Evolutionary conservation across 345 rosid species (phyloP).

Genomic region (Salix dunnii): DNA sequence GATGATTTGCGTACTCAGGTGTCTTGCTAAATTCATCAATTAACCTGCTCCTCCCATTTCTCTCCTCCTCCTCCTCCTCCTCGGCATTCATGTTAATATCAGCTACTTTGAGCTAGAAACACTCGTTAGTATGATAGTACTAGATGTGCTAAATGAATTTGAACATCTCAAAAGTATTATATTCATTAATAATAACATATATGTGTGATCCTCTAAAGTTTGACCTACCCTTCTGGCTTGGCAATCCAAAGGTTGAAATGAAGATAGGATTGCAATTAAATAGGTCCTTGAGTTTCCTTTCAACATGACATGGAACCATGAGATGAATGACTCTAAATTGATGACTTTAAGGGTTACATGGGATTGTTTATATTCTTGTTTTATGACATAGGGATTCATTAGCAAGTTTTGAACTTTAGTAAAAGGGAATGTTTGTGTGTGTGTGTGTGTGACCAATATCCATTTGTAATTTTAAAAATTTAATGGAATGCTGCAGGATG

Average conservation of each 20-base stretch:
- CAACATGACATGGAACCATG: not conserved
- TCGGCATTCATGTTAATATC: not conserved
- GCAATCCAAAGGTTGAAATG: not conserved
- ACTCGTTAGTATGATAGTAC: not conserved
- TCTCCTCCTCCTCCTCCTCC: not conserved
- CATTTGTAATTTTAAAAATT: slow-evolving; percentile 3
- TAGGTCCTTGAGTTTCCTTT: not conserved
- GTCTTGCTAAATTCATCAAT: slow-evolving; percentile 8
- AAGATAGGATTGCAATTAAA: not conserved
- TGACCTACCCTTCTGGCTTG: not conserved
- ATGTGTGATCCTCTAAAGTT: not conserved
- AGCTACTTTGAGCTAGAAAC: not conserved
- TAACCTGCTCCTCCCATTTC: not conserved
- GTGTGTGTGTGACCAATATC: too few relatives aligned
- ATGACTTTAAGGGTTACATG: not conserved
- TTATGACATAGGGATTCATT: not conserved
- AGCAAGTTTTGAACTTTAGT: not conserved
- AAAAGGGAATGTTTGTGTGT: not conserved
- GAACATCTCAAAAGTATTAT: not conserved
- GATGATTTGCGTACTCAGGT: slow-evolving; percentile 99
- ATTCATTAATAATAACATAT: not conserved
- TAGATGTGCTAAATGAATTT: not conserved
- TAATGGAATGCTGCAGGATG: slow-evolving; percentile 63
- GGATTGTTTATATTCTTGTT: not conserved
- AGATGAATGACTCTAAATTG: not conserved